Base-by-base conservation (phyloP, 73 alveolate genomes). In the Breviolum minutum region DNA sequence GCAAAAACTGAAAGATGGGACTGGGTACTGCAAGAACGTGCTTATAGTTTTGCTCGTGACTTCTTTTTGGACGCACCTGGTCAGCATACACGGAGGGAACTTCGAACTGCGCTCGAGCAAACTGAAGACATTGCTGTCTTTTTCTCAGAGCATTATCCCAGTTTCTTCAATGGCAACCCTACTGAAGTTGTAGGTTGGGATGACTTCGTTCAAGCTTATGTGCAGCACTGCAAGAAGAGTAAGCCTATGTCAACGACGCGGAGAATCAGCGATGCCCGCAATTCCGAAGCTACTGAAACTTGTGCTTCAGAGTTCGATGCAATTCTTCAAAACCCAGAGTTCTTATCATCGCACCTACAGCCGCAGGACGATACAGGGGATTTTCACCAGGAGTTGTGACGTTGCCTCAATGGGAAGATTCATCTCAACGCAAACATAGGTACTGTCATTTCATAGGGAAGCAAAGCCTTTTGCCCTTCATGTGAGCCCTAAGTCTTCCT, bases 171-270 rank as follows among this genome's bases (percentile, higher is more conserved):
- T 12, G 90, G 90, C 17, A 69, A 81, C 17, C 90, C 70, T 22
- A 7, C 66, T n/a, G 40, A 54, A 54, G 66, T 32, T 19, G 68
- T 89, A 20, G 86, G 32, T 73, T 89, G 96, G 96, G 76, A 89
- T 40, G 96, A 89, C 73, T 89, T 89, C 27, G 96, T 89, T 22
- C 64, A 89, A 61, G 77, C 86, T 62, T 89, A 89, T 27, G 86
- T 89, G 85, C 86, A 60, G 40, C 85, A 69, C 70, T 89, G 96
- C 71, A 68, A 70, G 73, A 77, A 64, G 69, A 27, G 95, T 66
- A 63, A 29, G 10, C 32, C 95, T 48, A 73, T 26, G 30, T 19
- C 83, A 73, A 40, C 54, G 54, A 40, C 54, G 54, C 54, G 54
- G 3, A 40, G 54, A 40, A 17, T 22, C 54, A 19, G 48, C 22